Evolutionary conservation across 2,329 filamentous ascomycete species (phyloP).

Genomic region (Microdochium paspali): DNA sequence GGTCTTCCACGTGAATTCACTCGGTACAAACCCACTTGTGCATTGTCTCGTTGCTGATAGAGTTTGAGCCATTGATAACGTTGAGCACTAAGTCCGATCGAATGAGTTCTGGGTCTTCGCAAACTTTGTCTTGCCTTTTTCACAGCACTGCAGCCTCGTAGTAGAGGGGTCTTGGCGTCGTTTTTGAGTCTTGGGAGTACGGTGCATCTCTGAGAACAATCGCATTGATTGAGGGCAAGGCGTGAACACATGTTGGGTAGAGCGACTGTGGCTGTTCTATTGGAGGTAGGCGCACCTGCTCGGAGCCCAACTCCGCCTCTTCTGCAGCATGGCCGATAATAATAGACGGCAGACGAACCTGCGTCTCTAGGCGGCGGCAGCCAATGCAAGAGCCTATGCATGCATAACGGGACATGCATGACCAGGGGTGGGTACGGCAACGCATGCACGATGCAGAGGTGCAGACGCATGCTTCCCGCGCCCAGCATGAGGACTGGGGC

Average conservation of each 20-base stretch:
- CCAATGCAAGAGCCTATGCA: slow-evolving; percentile 1
- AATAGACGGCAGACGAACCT: background rate
- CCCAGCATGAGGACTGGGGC: background rate
- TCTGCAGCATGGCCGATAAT: no score
- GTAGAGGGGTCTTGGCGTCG: no score
- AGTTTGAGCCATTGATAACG: no score
- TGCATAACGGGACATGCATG: background rate
- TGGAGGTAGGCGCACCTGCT: background rate
- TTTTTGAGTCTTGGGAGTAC: background rate
- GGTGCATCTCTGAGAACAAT: background rate
- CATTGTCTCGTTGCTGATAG: no score
- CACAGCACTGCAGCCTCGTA: no score
- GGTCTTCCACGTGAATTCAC: no score
- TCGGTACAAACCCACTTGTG: no score
- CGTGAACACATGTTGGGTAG: no score
- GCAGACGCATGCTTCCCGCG: background rate
- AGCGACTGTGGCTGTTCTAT: background rate
- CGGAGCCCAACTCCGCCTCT: background rate
- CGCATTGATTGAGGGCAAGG: background rate
- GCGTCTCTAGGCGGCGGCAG: background rate
- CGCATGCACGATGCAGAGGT: background rate
- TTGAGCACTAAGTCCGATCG: no score
- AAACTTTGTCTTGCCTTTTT: no score
- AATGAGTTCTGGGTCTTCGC: no score
- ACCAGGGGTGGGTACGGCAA: background rate